Conservation (phyloP, 441 rosid genomes). For the Bocquillonia castaneifolia region DNA sequence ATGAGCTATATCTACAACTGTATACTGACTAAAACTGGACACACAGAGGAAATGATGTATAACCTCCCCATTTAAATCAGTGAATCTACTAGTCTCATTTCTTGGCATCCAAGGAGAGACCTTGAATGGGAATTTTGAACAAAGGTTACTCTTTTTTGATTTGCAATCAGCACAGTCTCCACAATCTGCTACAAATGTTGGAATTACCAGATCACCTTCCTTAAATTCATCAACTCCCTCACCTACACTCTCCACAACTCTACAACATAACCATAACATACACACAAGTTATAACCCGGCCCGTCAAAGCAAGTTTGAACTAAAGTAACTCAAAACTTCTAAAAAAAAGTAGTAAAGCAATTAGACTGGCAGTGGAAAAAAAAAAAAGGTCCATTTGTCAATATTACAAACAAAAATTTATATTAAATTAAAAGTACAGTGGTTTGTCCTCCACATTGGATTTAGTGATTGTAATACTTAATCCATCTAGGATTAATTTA, state of each 20-base stretch:
- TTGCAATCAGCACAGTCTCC: slow-evolving; percentile 63
- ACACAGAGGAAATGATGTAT: slow-evolving; percentile 65
- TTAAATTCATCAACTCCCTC: slow-evolving; percentile 51
- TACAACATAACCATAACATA: slow-evolving; percentile 20
- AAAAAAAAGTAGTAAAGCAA: no score
- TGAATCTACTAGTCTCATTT: slow-evolving; percentile 66
- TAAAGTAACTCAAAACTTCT: no score
- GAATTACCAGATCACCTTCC: slow-evolving; percentile 67
- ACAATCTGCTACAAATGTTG: slow-evolving; percentile 69
- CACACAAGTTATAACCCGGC: background rate
- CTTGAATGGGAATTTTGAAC: slow-evolving; percentile 60
- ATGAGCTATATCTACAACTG: slow-evolving; percentile 63
- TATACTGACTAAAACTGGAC: slow-evolving; percentile 73
- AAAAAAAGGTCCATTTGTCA: no score
- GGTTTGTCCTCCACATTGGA: no score
- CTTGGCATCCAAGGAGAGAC: slow-evolving; percentile 81
- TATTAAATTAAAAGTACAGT: no score
- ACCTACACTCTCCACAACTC: slow-evolving; percentile 81
- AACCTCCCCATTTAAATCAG: slow-evolving; percentile 56
- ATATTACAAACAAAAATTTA: no score
- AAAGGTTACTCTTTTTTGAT: slow-evolving; percentile 67
- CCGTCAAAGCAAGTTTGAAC: background rate
- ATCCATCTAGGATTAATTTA: no score
- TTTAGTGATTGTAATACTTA: no score
- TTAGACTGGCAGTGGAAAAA: no score